These are phyloP conservation scores for Amanita jacksonii DNA, from an alignment of 768 basidiomycete genomes.

Conservation along the genomic window DNA sequence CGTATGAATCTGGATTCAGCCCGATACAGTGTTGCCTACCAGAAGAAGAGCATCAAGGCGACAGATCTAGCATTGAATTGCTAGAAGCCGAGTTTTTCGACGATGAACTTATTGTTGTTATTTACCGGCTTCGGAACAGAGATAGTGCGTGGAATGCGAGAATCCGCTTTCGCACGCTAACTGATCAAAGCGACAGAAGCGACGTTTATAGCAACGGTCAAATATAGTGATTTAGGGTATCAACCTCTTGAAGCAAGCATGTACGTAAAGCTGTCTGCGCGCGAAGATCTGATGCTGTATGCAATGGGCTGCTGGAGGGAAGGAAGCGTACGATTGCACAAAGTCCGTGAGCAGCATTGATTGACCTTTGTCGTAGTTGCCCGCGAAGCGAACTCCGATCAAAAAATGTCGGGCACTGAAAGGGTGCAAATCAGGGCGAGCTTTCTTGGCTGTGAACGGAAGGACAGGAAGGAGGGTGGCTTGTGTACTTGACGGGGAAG, in stretches of 20 bases:
- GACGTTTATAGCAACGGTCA: conserved; percentile 53
- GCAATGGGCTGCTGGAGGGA: conserved; percentile 46
- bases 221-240: conserved; percentile 55
- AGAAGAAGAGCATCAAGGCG: conserved; percentile 26
- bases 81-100: conserved; percentile 75
- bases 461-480: conserved; percentile 64
- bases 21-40: conserved; percentile 42
- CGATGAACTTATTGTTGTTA: conserved; percentile 55
- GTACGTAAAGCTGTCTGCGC: conserved; percentile 45
- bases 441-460: conserved; percentile 66
- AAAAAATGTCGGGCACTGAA: conserved; percentile 46
- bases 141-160: conserved; percentile 36
- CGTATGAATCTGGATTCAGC: conserved; percentile 9
- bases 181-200: conserved; percentile 34
- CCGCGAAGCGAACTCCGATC: conserved; percentile 39
- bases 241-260: conserved; percentile 35
- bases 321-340: conserved; percentile 47
- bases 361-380: conserved; percentile 35
- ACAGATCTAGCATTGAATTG: conserved; percentile 32
- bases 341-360: conserved; percentile 20
- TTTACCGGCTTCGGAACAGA: conserved; percentile 41
- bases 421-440: conserved; percentile 40
- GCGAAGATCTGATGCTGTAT: conserved; percentile 58
- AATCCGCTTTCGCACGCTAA: conserved; percentile 14
- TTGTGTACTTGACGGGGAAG: conserved; percentile 59